Conservation (phyloP, 306 rosid genomes). For the Cyamopsis tetragonoloba region DNA sequence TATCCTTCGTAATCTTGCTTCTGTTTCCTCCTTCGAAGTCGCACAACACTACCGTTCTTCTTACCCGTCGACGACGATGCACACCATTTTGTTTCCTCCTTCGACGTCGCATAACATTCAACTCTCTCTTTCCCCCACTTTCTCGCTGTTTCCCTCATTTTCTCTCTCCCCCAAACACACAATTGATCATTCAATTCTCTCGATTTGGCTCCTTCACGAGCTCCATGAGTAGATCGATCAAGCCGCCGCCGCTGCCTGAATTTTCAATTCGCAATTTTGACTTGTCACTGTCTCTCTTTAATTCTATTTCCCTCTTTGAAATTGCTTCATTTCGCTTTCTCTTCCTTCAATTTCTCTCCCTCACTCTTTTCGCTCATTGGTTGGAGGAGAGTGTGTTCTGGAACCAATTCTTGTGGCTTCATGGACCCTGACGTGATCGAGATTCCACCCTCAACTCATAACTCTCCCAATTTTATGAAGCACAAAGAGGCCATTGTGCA, state of each 20-base stretch:
- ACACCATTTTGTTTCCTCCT: too few relatives aligned
- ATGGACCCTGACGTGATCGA: constrained; percentile 58
- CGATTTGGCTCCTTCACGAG: too few relatives aligned
- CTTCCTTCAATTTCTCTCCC: background rate
- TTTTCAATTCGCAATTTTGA: background rate
- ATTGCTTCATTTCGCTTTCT: too few relatives aligned
- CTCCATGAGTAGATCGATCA: constrained; percentile 34
- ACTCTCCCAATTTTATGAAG: constrained; percentile 29
- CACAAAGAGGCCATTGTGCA: constrained; percentile 63
- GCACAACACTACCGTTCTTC: too few relatives aligned
- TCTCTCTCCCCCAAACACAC: constrained; percentile 17
- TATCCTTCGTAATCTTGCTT: too few relatives aligned
- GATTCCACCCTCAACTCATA: constrained; percentile 33
- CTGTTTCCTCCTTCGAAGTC: too few relatives aligned
- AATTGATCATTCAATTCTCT: too few relatives aligned
- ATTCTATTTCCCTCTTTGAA: background rate
- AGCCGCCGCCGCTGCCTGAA: constrained; percentile 35
- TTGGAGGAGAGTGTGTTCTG: constrained; percentile 31
- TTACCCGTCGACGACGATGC: too few relatives aligned
- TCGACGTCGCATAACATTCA: too few relatives aligned
- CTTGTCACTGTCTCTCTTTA: background rate
- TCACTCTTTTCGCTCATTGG: background rate
- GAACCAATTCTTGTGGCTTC: constrained; percentile 14
- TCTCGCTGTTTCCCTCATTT: background rate
- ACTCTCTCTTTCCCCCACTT: background rate